A percentile compares a stretch with the other conserved stretches of the same genome.
phyloP scores from a whole-genome alignment of 2,329 filamentous ascomycete species.

The Fragosphaeria purpurea region DNA sequence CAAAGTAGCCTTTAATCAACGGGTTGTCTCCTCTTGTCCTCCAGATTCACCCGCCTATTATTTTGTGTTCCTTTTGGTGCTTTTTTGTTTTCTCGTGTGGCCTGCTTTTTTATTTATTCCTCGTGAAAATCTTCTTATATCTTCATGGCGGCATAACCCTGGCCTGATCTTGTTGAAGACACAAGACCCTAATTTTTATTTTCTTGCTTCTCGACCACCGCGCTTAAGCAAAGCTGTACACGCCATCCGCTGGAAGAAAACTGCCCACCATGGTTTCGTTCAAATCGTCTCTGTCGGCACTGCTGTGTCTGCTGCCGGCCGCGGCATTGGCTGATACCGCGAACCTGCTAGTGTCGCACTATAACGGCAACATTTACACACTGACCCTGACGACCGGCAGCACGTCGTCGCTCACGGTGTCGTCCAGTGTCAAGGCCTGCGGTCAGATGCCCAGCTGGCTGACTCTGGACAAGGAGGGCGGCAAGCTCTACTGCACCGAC shows the following conservation, averaged over 20 bases:
- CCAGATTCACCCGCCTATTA: not conserved
- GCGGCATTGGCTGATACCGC: constrained; percentile 6
- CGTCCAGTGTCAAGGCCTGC: constrained; percentile 20
- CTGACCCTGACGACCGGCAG: constrained; percentile 19
- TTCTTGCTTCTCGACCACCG: not conserved
- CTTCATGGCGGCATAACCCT: not conserved
- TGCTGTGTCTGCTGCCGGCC: constrained; percentile 9
- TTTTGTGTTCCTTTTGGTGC: too few relatives aligned
- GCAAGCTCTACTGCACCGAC: constrained; percentile 27
- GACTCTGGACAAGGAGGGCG: constrained; percentile 21
- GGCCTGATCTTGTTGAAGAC: not conserved
- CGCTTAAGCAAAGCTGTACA: not conserved
- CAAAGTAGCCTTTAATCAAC: not conserved
- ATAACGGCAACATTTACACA: constrained; percentile 29
- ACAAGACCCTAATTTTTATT: not conserved
- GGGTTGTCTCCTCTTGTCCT: not conserved
- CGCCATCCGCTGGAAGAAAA: not conserved
- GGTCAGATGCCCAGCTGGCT: constrained; percentile 29
- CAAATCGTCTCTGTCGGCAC: constrained; percentile 8
- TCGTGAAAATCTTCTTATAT: too few relatives aligned
- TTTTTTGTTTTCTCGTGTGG: too few relatives aligned
- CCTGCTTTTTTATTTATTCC: too few relatives aligned
- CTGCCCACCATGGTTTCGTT: constrained; percentile 9
- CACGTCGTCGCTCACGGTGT: constrained; percentile 19
- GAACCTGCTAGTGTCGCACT: constrained; percentile 28